Percentiles rank a stretch among this genome's conserved stretches.
Evolutionary conservation across 495 filamentous ascomycete species (phyloP).

Genomic region (Hypomontagnella submonticulosa): DNA sequence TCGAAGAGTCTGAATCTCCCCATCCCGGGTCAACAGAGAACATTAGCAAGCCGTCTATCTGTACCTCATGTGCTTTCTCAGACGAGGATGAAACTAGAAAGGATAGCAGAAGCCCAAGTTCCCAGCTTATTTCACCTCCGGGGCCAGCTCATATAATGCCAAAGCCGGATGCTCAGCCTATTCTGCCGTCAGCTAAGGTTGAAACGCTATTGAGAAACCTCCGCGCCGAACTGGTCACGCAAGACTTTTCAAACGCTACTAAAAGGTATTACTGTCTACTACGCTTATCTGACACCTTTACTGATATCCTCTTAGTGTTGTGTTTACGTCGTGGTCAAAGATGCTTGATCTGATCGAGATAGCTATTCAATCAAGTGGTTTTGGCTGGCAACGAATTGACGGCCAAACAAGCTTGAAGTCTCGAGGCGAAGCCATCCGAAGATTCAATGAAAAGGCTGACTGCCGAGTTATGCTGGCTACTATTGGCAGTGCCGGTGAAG

Average conservation of each 20-base stretch:
- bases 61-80: neutral
- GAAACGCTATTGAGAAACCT: constrained; percentile 40
- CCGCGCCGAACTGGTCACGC: neutral
- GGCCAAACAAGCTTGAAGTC: constrained; percentile 16
- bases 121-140: neutral
- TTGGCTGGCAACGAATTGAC: constrained; percentile 40
- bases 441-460: constrained; percentile 29
- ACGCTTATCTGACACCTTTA: neutral
- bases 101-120: neutral
- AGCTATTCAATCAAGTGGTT: neutral
- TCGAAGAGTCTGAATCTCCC: no score
- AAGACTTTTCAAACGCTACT: neutral
- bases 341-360: constrained; percentile 53
- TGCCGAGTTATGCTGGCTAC: constrained; percentile 47
- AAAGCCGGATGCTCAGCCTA: neutral
- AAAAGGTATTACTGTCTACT: constrained; percentile 1
- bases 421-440: constrained; percentile 15
- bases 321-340: constrained; percentile 60
- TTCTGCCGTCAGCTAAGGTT: constrained; percentile 41
- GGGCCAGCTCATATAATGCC: neutral
- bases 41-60: neutral
- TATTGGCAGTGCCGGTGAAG: constrained; percentile 47
- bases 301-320: constrained; percentile 46
- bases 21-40: neutral
- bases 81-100: neutral